Percentiles rank a stretch among this genome's conserved stretches.
These are phyloP conservation scores for Bullera alba DNA, from an alignment of 768 basidiomycete genomes.

Conservation along the genomic window DNA sequence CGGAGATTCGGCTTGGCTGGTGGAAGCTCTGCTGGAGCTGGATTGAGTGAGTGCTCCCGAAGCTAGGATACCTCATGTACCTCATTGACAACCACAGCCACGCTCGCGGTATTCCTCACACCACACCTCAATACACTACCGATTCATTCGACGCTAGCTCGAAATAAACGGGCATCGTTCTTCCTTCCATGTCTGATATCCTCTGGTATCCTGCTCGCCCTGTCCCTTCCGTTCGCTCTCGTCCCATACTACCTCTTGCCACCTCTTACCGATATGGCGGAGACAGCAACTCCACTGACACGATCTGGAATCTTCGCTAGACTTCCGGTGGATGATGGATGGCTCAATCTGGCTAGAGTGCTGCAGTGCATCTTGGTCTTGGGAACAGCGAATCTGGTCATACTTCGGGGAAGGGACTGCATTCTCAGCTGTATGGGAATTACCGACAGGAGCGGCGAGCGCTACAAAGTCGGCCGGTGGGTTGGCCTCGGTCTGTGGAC, in stretches of 20 bases:
- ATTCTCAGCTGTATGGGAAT: conserved; percentile 29
- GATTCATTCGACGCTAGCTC: conserved; percentile 30
- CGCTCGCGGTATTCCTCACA: conserved; percentile 37
- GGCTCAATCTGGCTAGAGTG: conserved; percentile 39
- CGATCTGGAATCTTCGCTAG: conserved; percentile 28
- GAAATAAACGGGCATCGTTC: conserved; percentile 37
- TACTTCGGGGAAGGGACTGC: conserved; percentile 34
- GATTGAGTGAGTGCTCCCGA: conserved; percentile 30
- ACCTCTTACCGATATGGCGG: conserved; percentile 3
- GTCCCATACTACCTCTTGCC: conserved; percentile 45
- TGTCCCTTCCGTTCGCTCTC: conserved; percentile 38
- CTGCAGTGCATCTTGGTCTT: conserved; percentile 34
- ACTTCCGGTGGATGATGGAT: conserved; percentile 27
- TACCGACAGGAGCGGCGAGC: conserved; percentile 29
- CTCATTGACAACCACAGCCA: conserved; percentile 13
- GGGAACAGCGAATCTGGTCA: conserved; percentile 33
- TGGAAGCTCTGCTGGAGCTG: conserved; percentile 35
- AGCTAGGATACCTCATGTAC: neutral
- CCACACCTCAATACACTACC: conserved; percentile 43
- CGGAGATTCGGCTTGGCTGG: conserved; percentile 17
- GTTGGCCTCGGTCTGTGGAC: conserved; percentile 35
- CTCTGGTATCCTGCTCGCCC: conserved; percentile 23
- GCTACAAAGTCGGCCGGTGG: conserved; percentile 34
- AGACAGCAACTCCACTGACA: conserved; percentile 8
- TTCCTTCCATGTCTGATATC: conserved; percentile 33